Conservation (phyloP, 2,329 filamentous ascomycete genomes). For the Aspergillus phoenicis region DNA sequence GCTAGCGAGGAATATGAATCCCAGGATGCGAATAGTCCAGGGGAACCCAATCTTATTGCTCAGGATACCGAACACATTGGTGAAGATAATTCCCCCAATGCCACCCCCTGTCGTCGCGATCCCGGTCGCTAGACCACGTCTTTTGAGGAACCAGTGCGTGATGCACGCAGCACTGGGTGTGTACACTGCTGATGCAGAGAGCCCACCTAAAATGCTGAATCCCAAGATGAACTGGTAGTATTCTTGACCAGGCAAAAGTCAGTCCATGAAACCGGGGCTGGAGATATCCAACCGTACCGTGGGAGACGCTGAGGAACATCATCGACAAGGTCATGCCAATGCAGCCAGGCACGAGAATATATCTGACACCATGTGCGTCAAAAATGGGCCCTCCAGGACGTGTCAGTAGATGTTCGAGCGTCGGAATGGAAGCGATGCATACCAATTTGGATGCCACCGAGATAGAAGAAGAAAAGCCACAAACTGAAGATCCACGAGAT, state of each 20-base stretch:
- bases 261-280: not conserved
- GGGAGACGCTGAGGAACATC: slow-evolving; percentile 16
- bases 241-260: not conserved
- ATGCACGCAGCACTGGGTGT: slow-evolving; percentile 27
- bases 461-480: slow-evolving; percentile 37
- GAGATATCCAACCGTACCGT: slow-evolving; percentile 5
- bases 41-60: slow-evolving; percentile 19
- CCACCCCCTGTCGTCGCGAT: slow-evolving; percentile 23
- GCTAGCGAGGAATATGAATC: slow-evolving; percentile 6
- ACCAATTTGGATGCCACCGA: slow-evolving; percentile 36
- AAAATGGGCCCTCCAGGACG: slow-evolving; percentile 33
- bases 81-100: slow-evolving; percentile 29
- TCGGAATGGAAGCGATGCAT: slow-evolving; percentile 13
- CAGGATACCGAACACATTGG: slow-evolving; percentile 19
- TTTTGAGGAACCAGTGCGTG: slow-evolving; percentile 29
- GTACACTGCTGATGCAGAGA: slow-evolving; percentile 11
- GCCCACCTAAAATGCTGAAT: slow-evolving; percentile 14
- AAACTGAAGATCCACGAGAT: slow-evolving; percentile 42
- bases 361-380: slow-evolving; percentile 33
- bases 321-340: slow-evolving; percentile 22
- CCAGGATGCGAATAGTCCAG: slow-evolving; percentile 16
- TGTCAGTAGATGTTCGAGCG: not conserved
- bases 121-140: slow-evolving; percentile 28
- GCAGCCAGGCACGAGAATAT: slow-evolving; percentile 33
- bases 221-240: slow-evolving; percentile 17